These are phyloP conservation scores for Yamadazyma atlantica DNA, from an alignment of 1,139 yeast species.

Conservation along the genomic window DNA sequence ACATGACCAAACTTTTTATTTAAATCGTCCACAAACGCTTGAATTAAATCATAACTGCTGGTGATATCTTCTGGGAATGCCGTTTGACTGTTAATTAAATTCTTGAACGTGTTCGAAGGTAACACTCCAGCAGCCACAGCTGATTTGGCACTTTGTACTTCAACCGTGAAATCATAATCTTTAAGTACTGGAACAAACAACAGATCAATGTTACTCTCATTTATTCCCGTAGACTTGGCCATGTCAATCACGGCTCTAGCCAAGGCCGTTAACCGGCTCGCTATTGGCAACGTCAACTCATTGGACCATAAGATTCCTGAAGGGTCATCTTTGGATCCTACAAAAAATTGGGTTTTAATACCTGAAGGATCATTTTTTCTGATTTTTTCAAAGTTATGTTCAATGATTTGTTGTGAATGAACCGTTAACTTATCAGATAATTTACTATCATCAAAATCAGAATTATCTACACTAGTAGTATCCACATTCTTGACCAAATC, in stretches of 20 bases:
- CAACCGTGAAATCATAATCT: slow-evolving; percentile 80
- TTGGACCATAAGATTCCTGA: slow-evolving; percentile 85
- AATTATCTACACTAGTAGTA: slow-evolving; percentile 16
- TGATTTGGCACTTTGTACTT: slow-evolving; percentile 48
- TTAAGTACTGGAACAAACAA: slow-evolving; percentile 77
- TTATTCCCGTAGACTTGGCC: slow-evolving; percentile 45
- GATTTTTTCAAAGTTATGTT: slow-evolving; percentile 60
- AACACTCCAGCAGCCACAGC: slow-evolving; percentile 55
- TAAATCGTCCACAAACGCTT: slow-evolving; percentile 54
- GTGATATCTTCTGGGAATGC: slow-evolving; percentile 47
- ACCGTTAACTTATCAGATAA: slow-evolving; percentile 66
- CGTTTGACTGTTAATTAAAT: slow-evolving; percentile 46
- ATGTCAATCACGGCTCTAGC: slow-evolving; percentile 71
- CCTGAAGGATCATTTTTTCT: slow-evolving; percentile 82
- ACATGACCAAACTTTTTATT: slow-evolving; percentile 55
- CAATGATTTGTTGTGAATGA: slow-evolving; percentile 61
- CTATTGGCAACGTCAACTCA: slow-evolving; percentile 70
- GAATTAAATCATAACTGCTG: slow-evolving; percentile 55
- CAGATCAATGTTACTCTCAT: slow-evolving; percentile 47
- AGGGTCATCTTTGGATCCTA: slow-evolving; percentile 79
- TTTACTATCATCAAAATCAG: slow-evolving; percentile 18
- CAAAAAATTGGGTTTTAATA: slow-evolving; percentile 72
- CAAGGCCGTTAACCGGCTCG: slow-evolving; percentile 83
- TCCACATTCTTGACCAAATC: slow-evolving; percentile 63
- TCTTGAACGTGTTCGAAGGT: slow-evolving; percentile 57